Conservation (phyloP, 345 rosid species). For the Pugionium cornutum region DNA sequence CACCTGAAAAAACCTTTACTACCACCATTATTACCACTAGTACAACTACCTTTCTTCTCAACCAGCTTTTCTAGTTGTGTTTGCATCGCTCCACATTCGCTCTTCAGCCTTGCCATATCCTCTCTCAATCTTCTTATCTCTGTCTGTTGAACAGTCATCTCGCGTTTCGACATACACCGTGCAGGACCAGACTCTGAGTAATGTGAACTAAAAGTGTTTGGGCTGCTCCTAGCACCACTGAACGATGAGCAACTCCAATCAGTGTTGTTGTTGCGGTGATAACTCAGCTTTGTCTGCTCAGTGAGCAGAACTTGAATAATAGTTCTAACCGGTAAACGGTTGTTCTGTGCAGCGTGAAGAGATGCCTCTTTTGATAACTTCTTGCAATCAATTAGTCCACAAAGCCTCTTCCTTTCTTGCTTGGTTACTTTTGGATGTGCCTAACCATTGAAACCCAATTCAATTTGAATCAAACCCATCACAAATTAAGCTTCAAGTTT, state of each 20-base stretch:
- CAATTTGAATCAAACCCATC: conserved; percentile 6
- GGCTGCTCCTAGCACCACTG: conserved; percentile 49
- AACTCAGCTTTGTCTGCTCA: conserved; percentile 65
- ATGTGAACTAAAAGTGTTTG: conserved; percentile 37
- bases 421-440: conserved; percentile 71
- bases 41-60: conserved; percentile 67
- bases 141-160: conserved; percentile 51
- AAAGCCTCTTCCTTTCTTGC: conserved; percentile 70
- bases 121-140: conserved; percentile 71
- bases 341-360: conserved; percentile 75
- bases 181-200: conserved; percentile 42
- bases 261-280: conserved; percentile 39
- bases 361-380: conserved; percentile 83
- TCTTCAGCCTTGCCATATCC: conserved; percentile 62
- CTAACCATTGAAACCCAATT: conserved; percentile 34
- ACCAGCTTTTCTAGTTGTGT: conserved; percentile 60
- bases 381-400: conserved; percentile 65
- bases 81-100: conserved; percentile 58
- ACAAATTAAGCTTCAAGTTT: not conserved
- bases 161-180: conserved; percentile 73
- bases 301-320: conserved; percentile 76
- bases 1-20: conserved; percentile 79
- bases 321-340: conserved; percentile 78
- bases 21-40: conserved; percentile 63
- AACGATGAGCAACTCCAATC: conserved; percentile 73